phyloP scores from a whole-genome alignment of 176 grass and related monocot species.

The Musa schizocarpa region DNA sequence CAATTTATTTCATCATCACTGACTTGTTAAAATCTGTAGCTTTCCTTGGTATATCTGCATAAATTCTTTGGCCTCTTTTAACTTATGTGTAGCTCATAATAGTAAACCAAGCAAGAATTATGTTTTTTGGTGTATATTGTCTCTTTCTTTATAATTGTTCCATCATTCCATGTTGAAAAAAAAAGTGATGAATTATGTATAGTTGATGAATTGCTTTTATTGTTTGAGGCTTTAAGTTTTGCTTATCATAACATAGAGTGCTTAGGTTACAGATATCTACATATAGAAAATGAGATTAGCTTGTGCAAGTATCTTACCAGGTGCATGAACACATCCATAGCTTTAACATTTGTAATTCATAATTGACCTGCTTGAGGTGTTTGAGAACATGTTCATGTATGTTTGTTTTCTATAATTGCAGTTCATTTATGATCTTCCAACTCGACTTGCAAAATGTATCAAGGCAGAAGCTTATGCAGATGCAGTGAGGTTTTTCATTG shows the following conservation, averaged over 20 bases:
- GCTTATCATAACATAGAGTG: background rate
- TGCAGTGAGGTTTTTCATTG: constrained; percentile 92
- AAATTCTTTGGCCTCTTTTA: too few species aligned
- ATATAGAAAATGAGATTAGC: too few species aligned
- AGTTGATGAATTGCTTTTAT: background rate
- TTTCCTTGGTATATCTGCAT: too few species aligned
- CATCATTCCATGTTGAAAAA: background rate
- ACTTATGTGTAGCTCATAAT: background rate
- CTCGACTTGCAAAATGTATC: constrained; percentile 94
- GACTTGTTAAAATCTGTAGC: too few species aligned
- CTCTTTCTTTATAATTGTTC: background rate
- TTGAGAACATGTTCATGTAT: background rate
- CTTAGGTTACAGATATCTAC: too few species aligned
- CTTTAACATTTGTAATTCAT: background rate
- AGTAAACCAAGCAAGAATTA: background rate
- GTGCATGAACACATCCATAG: too few species aligned
- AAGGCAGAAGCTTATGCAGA: constrained; percentile 88
- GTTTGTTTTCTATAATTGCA: constrained; percentile 21
- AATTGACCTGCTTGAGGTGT: background rate
- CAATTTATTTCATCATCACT: too few species aligned
- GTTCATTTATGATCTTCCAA: constrained; percentile 98
- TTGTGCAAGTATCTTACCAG: too few species aligned
- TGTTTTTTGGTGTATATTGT: background rate
- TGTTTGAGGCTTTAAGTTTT: background rate
- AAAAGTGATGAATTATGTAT: background rate